Base-by-base conservation (phyloP, 202 grass and related monocot species). In the Zoysia matrella region DNA sequence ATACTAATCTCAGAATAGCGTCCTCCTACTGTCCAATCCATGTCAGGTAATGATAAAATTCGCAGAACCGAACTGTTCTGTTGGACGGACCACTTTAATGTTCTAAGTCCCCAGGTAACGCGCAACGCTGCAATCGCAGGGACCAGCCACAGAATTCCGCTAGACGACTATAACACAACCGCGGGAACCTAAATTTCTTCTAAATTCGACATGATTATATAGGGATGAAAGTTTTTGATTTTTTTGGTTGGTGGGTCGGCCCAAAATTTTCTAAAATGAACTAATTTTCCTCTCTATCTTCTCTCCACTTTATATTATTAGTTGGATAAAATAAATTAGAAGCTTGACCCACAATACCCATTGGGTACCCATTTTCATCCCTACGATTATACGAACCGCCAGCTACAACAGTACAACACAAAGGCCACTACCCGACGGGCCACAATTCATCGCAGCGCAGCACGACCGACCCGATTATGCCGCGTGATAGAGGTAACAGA, bases 381-480 rank as follows among this genome's bases (percentile, higher is more conserved):
- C 22, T 30, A 30, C 22, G 22, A 30, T 30, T 30, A 30, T 4
- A 14, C 69, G 46, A 10, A 47, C 0, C 15, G 18, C 15, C 55
- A 58, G 55, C 22, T 30, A 30, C 22, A 30, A 30, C 22, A 30
- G 22, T 30, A 30, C 22, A 30, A 30, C 22, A 30, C 22, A 30
- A 30, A 30, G 22, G 22, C 22, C 22, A 30, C 22, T 30, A 30
- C 22, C 18, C 46, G 18, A 48, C 16, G 67, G 15, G 2, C 40
- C 66, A 6, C 36, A 52, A 10, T 13, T 49, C 3, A 7, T 39
- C 39, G 80, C 45, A 42, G 47, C 41, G 36, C 48, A 61, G 2
- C 11, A 83, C 40, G 44, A 62, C 11, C 9, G 80, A 50, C 52
- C 66, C 53, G n/a, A 50, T 44, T 76, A 61, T 16, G 78, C 43